These are phyloP conservation scores for Funneliformis caledonium DNA, from an alignment of 371 early-diverging fungal genomes.

Conservation along the genomic window DNA sequence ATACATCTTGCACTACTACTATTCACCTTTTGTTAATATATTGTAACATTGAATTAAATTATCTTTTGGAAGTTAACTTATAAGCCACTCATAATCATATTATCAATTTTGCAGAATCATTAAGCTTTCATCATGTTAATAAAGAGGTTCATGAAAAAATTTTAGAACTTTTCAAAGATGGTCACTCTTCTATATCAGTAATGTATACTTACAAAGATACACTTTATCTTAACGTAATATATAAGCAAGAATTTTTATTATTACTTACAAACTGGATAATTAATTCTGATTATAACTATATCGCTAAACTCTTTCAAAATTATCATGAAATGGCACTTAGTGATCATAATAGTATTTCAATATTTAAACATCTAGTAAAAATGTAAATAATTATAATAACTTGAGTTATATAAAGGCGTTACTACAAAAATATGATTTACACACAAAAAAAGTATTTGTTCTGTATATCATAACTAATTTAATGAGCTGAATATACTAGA, in stretches of 20 bases:
- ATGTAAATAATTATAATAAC: slow-evolving; percentile 13
- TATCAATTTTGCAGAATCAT: not conserved
- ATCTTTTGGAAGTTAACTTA: slow-evolving; percentile 3
- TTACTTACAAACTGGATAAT: not conserved
- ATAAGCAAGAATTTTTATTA: not conserved
- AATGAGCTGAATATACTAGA: not conserved
- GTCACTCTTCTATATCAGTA: not conserved
- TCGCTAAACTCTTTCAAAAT: not conserved
- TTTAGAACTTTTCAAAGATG: slow-evolving; percentile 16
- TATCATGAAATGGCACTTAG: not conserved
- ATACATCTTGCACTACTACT: slow-evolving; percentile 11
- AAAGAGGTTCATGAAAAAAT: not conserved
- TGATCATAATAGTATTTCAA: not conserved
- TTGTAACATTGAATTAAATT: not conserved
- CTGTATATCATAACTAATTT: slow-evolving; percentile 1
- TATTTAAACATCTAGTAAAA: not conserved
- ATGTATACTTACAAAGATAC: not conserved
- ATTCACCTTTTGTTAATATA: not conserved
- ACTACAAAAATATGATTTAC: slow-evolving; percentile 5
- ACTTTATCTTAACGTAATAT: not conserved
- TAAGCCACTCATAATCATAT: not conserved
- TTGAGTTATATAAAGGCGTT: not conserved
- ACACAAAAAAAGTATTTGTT: not conserved
- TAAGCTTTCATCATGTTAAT: not conserved
- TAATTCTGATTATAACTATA: not conserved